Percentiles rank a stretch among this genome's conserved stretches.
Evolutionary conservation across 164 flowering plant genomes (phyloP).

Genomic region (Sextonia rubra): DNA sequence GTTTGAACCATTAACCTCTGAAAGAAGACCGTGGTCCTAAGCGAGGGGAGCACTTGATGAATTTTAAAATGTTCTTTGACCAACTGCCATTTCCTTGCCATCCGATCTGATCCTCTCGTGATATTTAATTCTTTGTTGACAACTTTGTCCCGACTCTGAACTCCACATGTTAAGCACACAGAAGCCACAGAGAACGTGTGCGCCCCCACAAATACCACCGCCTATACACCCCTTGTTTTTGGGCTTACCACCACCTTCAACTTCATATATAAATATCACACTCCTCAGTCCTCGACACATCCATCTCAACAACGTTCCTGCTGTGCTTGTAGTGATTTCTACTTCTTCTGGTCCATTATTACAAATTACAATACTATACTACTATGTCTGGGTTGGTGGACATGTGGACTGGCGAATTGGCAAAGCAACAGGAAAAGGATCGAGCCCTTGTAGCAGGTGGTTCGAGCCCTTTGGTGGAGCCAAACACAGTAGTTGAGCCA

Average conservation of each 20-base stretch:
- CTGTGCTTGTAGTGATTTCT: too few species aligned
- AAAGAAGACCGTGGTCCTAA: too few species aligned
- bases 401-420: conserved; percentile 31
- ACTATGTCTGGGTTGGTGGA: conserved; percentile 41
- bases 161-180: neutral
- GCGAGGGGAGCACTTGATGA: neutral
- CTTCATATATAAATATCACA: too few species aligned
- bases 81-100: neutral
- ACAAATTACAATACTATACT: too few species aligned
- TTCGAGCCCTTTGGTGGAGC: conserved; percentile 6
- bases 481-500: conserved; percentile 11
- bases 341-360: too few species aligned
- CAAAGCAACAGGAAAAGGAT: conserved; percentile 31
- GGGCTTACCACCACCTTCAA: neutral
- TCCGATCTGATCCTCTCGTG: too few species aligned
- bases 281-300: neutral
- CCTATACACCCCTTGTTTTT: neutral
- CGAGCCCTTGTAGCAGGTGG: conserved; percentile 9
- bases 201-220: neutral
- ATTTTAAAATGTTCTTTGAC: neutral
- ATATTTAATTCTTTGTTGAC: too few species aligned
- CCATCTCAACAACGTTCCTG: neutral
- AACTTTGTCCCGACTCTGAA: neutral
- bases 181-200: neutral
- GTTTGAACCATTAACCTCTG: too few species aligned